Evolutionary conservation across 2,329 filamentous ascomycete genomes (phyloP), one percentile per base, ranked within the genome.

Genomic region (Elsinoe necatrix): DNA sequence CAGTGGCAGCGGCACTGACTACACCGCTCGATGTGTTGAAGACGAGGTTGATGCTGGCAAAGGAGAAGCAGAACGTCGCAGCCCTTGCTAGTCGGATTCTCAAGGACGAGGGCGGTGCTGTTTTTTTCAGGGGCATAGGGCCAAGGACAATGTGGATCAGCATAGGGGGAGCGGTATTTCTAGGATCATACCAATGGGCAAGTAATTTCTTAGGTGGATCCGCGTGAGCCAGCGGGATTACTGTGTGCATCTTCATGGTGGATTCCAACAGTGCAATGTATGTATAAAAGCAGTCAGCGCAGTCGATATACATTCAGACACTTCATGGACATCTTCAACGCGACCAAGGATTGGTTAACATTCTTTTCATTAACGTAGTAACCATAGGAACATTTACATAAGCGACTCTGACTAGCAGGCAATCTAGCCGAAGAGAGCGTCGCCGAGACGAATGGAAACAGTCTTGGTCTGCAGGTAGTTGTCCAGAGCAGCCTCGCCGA

Each of bases 1-100:
- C 85, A 0, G 78, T 96, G 37, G 90, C 93, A 0, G 93, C 93
- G 0, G 92, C 82, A 0, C 69, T 92, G 58, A 98, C 93, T 21
- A 98, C 93, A 54, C 93, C 93, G 37, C 74, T 98, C 61, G 93
- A 98, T 72, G 93, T 98, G 60, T 77, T 98, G 63, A 98, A 98
- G 82, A 98, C 93, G 62, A 78, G 93, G 61, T 85, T 97, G 72
- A 98, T 98, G 93, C 76, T 98, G 63, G 86, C 87, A 12, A 80
- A 82, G 65, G 81, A 85, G 75, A 81, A 76, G 63, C 81, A 80
- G 68, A 80, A 77, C 11, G 78, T 83, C 61, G 69, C 73, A 31
- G 69, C 71, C 3, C 77, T 95, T 59, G 75, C 92, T 61, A 75
- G 74, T 54, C 73, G 77, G 18, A 87, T 96, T 58, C 74, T 84